Percentiles rank a stretch among this genome's conserved stretches.
These are phyloP conservation scores for Crepidotus variabilis DNA, from an alignment of 768 basidiomycete species.

Conservation along the genomic window DNA sequence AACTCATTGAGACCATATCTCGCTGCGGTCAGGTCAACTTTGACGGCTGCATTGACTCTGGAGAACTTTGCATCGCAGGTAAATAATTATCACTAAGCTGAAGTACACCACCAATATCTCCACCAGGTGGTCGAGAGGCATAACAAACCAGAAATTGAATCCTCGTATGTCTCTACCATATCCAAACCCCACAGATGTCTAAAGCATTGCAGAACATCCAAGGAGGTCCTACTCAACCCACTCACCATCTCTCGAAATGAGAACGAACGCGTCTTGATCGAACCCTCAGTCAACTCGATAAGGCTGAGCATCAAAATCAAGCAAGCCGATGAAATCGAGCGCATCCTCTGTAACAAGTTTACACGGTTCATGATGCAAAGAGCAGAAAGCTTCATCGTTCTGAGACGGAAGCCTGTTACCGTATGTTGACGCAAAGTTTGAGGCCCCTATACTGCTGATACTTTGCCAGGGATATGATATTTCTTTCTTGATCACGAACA, in stretches of 20 bases:
- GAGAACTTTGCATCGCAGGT: conserved; percentile 99
- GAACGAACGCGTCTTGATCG: conserved; percentile 95
- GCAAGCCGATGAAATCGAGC: conserved; percentile 98
- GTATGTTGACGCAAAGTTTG: conserved; percentile 37
- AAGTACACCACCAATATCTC: conserved; percentile 15
- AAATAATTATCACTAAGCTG: conserved; percentile 12
- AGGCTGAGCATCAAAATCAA: conserved; percentile 98
- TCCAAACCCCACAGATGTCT: background rate
- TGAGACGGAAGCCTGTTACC: conserved; percentile 89
- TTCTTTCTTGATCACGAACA: conserved; percentile 96
- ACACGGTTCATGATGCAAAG: conserved; percentile 99
- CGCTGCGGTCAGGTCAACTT: conserved; percentile 89
- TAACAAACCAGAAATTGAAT: conserved; percentile 96
- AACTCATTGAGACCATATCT: conserved; percentile 96
- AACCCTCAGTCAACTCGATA: conserved; percentile 96
- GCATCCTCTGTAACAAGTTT: conserved; percentile 96
- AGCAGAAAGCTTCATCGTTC: conserved; percentile 95
- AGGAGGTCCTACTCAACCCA: conserved; percentile 92
- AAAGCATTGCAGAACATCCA: conserved; percentile 61
- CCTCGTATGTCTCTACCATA: conserved; percentile 45
- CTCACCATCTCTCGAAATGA: conserved; percentile 95
- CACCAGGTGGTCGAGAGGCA: conserved; percentile 90
- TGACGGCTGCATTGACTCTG: conserved; percentile 95
- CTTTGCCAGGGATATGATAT: conserved; percentile 90
- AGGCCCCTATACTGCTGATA: background rate